Conservation (phyloP, 2,329 filamentous ascomycete species). For the Hymenoscyphus fraxineus region DNA sequence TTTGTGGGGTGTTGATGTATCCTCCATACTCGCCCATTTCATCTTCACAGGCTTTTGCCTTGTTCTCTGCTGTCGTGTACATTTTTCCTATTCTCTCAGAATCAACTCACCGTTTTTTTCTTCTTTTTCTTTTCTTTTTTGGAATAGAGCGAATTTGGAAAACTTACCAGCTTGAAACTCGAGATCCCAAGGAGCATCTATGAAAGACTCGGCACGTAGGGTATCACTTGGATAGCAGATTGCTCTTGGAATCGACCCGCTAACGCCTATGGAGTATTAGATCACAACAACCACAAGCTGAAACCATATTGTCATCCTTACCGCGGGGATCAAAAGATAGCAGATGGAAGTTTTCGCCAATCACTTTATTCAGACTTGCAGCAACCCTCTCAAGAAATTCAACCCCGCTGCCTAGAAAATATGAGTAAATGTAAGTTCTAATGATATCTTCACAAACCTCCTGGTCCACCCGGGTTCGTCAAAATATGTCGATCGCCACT, state of each 20-base stretch:
- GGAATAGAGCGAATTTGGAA: slow-evolving; percentile 13
- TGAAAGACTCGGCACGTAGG: slow-evolving; percentile 33
- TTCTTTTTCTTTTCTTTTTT: background rate
- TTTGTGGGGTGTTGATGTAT: slow-evolving; percentile 48
- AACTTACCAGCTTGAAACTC: slow-evolving; percentile 29
- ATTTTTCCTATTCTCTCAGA: background rate
- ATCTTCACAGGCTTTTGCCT: slow-evolving; percentile 41
- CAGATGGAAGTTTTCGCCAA: slow-evolving; percentile 45
- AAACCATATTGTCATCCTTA: background rate
- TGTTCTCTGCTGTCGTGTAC: slow-evolving; percentile 42
- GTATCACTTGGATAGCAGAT: slow-evolving; percentile 40
- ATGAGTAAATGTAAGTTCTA: background rate
- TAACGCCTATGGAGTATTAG: slow-evolving; percentile 36
- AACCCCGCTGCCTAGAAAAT: background rate
- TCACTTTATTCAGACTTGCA: slow-evolving; percentile 36
- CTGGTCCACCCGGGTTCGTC: slow-evolving; percentile 48
- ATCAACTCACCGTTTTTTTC: background rate
- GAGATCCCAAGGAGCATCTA: slow-evolving; percentile 29
- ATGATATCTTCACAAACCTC: slow-evolving; percentile 28
- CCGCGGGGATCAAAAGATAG: slow-evolving; percentile 45
- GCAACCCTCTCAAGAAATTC: slow-evolving; percentile 35
- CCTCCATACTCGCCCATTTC: slow-evolving; percentile 43
- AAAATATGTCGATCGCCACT: slow-evolving; percentile 38
- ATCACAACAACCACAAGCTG: background rate
- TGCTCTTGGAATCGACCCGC: slow-evolving; percentile 36